A percentile compares a stretch with the other conserved stretches of the same genome.
phyloP scores from a whole-genome alignment of 2,329 filamentous ascomycete genomes.

The Phyllosticta citribraziliensis region DNA sequence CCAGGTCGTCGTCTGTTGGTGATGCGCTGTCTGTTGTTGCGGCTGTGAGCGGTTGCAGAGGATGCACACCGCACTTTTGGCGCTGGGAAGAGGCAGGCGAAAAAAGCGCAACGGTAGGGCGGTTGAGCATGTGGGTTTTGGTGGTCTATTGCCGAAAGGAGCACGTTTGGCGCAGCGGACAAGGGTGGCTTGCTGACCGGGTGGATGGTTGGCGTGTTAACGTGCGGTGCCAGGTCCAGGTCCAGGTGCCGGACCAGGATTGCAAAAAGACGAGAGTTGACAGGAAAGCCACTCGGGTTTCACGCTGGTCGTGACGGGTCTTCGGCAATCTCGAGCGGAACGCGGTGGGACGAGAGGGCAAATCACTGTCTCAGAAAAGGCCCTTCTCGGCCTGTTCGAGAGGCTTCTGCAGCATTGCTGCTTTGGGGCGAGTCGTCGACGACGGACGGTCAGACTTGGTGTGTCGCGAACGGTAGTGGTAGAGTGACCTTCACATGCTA shows the following conservation, averaged over 20 bases:
- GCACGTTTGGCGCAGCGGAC: neutral
- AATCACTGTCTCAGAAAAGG: neutral
- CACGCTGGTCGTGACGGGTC: neutral
- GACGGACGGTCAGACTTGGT: too few relatives aligned
- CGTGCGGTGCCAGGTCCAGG: too few relatives aligned
- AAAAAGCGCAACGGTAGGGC: neutral
- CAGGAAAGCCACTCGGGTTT: neutral
- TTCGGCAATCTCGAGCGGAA: neutral
- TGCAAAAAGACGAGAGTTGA: neutral
- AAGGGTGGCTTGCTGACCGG: neutral
- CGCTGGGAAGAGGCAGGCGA: neutral
- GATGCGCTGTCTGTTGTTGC: neutral
- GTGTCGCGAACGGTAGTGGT: too few relatives aligned
- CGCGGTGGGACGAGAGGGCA: neutral
- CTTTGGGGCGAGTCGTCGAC: neutral
- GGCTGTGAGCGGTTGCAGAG: neutral
- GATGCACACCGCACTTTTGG: neutral
- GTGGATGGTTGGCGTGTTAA: neutral
- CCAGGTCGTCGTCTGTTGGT: neutral
- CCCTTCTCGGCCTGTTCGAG: neutral
- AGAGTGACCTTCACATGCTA: neutral
- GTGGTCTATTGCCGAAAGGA: neutral
- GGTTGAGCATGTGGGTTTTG: too few relatives aligned
- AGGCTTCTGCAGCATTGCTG: neutral
- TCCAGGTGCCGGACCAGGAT: neutral